Percentiles rank a stretch among this genome's conserved stretches.
Conservation (phyloP, 2,329 filamentous ascomycete genomes). For the Capronia coronata region DNA sequence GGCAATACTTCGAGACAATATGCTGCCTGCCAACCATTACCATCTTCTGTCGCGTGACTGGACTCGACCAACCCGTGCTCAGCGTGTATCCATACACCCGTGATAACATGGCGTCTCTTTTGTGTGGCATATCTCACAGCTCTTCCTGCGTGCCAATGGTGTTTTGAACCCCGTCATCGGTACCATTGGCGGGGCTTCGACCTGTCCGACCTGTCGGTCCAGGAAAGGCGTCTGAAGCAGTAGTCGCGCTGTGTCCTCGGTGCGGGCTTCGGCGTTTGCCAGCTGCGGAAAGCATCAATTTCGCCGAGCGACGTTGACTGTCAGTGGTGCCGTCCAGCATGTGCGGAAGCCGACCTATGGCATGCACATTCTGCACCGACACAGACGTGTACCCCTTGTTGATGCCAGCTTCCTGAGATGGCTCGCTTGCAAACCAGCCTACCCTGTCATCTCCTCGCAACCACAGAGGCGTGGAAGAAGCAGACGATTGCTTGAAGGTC, state of each 20-base stretch:
- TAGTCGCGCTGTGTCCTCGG: slow-evolving; percentile 13
- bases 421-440: slow-evolving; percentile 11
- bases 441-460: slow-evolving; percentile 11
- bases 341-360: slow-evolving; percentile 26
- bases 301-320: slow-evolving; percentile 18
- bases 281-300: slow-evolving; percentile 22
- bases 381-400: slow-evolving; percentile 27
- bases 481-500: slow-evolving; percentile 9
- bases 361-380: slow-evolving; percentile 27
- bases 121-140: slow-evolving; percentile 5
- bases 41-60: slow-evolving; percentile 10
- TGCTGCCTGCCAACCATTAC: slow-evolving; percentile 13
- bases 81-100: slow-evolving; percentile 11
- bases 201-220: slow-evolving; percentile 17
- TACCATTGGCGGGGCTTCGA: slow-evolving; percentile 4
- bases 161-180: slow-evolving; percentile 7
- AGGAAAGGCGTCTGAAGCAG: slow-evolving; percentile 17
- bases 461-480: slow-evolving; percentile 13
- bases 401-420: slow-evolving; percentile 13
- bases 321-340: slow-evolving; percentile 25
- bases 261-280: slow-evolving; percentile 22
- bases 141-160: not conserved
- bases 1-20: slow-evolving; percentile 22
- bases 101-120: not conserved
- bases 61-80: slow-evolving; percentile 14